Percentiles rank a stretch among this genome's conserved stretches.
phyloP scores from a whole-genome alignment of 257 asterid genomes.

The Primulina huaijiensis region DNA sequence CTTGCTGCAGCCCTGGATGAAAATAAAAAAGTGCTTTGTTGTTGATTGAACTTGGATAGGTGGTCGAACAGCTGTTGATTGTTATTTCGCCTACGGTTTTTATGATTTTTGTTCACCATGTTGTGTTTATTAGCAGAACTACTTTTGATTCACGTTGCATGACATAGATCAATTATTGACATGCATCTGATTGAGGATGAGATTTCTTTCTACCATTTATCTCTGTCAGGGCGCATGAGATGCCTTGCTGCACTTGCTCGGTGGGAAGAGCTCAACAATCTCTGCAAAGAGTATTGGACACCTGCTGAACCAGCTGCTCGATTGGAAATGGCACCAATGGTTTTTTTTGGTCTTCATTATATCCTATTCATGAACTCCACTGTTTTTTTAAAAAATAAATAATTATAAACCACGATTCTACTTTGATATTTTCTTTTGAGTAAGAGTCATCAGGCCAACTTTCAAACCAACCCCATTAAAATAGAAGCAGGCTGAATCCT shows the following conservation, averaged over 20 bases:
- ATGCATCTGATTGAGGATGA: constrained; percentile 17
- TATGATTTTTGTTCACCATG: not conserved
- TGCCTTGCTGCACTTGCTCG: constrained; percentile 99
- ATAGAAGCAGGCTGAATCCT: constrained; percentile 4
- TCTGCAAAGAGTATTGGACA: constrained; percentile 96
- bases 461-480: constrained; percentile 13
- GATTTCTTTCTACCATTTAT: constrained; percentile 16
- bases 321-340: constrained; percentile 99
- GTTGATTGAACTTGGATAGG: not conserved
- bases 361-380: constrained; percentile 5
- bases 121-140: not conserved
- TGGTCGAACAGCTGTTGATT: not conserved
- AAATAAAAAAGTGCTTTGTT: not conserved
- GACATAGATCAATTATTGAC: not conserved
- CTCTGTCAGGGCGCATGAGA: constrained; percentile 80
- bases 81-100: not conserved
- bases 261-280: constrained; percentile 99
- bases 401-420: not conserved
- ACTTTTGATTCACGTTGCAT: not conserved
- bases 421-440: not conserved
- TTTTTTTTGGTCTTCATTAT: constrained; percentile 35
- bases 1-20: not conserved
- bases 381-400: not conserved
- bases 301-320: constrained; percentile 99
- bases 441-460: not conserved